A percentile compares a stretch with the other conserved stretches of the same genome.
Conservation (phyloP, 2,329 filamentous ascomycete genomes). For the Colletotrichum tabaci region DNA sequence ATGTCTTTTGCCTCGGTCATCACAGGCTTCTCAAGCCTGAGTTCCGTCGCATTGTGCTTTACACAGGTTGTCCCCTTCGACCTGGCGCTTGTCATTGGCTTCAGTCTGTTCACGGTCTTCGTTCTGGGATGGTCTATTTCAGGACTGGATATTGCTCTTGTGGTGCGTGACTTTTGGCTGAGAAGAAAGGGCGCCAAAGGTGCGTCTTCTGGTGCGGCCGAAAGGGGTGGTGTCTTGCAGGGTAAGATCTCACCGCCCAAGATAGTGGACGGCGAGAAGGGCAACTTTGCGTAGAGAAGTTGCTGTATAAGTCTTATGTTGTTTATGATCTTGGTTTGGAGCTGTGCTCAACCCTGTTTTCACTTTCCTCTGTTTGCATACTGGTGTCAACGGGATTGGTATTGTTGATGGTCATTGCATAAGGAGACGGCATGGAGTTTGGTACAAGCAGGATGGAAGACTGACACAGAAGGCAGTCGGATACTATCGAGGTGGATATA, state of each 20-base stretch:
- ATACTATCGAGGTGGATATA: conserved; percentile 12
- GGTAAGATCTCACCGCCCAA: conserved; percentile 15
- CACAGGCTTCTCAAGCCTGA: conserved; percentile 50
- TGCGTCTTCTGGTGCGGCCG: neutral
- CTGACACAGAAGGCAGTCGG: neutral
- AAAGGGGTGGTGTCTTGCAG: conserved; percentile 13
- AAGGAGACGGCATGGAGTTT: neutral
- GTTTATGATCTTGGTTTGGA: neutral
- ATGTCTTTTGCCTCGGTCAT: conserved; percentile 45
- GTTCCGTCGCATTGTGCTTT: conserved; percentile 48
- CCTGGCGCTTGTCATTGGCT: conserved; percentile 46
- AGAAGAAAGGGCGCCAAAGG: conserved; percentile 19
- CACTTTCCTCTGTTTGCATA: neutral
- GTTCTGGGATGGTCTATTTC: conserved; percentile 45
- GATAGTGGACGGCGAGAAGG: conserved; percentile 18
- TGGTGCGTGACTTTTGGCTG: conserved; percentile 18
- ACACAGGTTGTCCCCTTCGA: conserved; percentile 49
- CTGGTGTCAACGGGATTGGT: neutral
- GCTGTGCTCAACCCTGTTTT: conserved; percentile 17
- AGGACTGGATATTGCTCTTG: conserved; percentile 44
- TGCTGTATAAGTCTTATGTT: accelerated
- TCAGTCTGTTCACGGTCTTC: conserved; percentile 46
- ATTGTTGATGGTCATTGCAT: neutral
- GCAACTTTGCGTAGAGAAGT: neutral
- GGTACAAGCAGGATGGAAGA: neutral